Base-by-base conservation (phyloP, 768 basidiomycete genomes). In the Daedaleopsis sinensis region DNA sequence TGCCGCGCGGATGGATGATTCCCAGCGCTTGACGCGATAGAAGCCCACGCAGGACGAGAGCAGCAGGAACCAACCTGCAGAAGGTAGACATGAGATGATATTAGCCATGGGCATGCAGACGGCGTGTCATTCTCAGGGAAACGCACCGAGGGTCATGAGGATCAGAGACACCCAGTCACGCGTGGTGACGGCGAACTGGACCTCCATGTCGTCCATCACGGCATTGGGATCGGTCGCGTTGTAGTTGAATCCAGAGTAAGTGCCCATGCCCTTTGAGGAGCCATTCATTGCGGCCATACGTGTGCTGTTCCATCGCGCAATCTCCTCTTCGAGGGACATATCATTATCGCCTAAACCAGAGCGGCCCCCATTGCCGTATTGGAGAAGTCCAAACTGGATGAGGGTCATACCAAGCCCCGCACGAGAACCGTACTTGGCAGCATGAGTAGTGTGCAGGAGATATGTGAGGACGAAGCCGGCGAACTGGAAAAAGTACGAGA, bases 401-500 rank as follows among this genome's bases (percentile, higher is more conserved):
- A 98, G 79, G 0, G 94, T 98, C 67, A 97, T 81, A 18, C 96
- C 96, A n/a, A 99, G 85, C 35, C 96, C 96, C 0, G 94, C 94
- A 47, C 94, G 89, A 16, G 93, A 94, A 52, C 97, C 97, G 71
- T 85, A 93, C 73, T 95, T 96, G 62, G 90, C 93, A 0, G 97
- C 94, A 71, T 98, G 96, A 1, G 94, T 90, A 13, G 88, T 88
- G 76, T 92, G 90, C 2, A 98, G 87, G 67, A 98, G 87, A 70
- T 94, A 97, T 1, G 96, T 97, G 77, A 99, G 83, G 61, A 91
- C 75, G 81, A 92, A 94, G 54, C 93, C 96, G 69, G 96, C 84
- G 73, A 98, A 96, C 76, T 98, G 95, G 89, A 99, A 98, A 77
- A 95, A 94, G 77, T 91, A 91, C 8, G 94, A 96, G 59, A 93